phyloP scores from a whole-genome alignment of 1,139 yeast species.

The Candida frijolesensis region DNA sequence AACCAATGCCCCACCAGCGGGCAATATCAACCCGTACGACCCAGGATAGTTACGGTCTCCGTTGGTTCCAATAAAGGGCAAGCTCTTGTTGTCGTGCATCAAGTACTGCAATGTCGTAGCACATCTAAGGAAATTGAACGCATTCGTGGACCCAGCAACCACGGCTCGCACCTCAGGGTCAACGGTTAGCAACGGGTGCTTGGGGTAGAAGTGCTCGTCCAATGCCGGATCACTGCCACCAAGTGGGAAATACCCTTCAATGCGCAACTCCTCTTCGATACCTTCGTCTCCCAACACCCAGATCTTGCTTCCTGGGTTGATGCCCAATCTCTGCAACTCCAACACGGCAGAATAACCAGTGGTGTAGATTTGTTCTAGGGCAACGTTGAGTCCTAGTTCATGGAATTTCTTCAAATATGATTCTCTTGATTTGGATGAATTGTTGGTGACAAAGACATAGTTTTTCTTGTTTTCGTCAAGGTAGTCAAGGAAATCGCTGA shows the following conservation, averaged over 20 bases:
- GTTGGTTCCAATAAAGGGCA: slow-evolving; percentile 44
- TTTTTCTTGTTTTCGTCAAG: slow-evolving; percentile 44
- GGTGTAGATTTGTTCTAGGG: slow-evolving; percentile 35
- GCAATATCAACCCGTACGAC: slow-evolving; percentile 37
- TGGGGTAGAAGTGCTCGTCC: slow-evolving; percentile 25
- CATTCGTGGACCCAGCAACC: slow-evolving; percentile 43
- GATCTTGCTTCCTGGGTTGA: slow-evolving; percentile 51
- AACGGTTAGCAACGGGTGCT: slow-evolving; percentile 34
- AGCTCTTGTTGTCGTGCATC: slow-evolving; percentile 30
- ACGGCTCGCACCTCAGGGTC: slow-evolving; percentile 45
- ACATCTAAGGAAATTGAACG: slow-evolving; percentile 40
- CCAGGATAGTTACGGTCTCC: slow-evolving; percentile 47
- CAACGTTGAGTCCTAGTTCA: slow-evolving; percentile 34
- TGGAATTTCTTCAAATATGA: slow-evolving; percentile 36
- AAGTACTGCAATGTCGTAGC: slow-evolving; percentile 43
- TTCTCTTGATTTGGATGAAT: slow-evolving; percentile 40
- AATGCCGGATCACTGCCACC: slow-evolving; percentile 68
- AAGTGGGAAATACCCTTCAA: slow-evolving; percentile 65
- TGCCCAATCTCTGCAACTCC: slow-evolving; percentile 25
- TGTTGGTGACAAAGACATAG: slow-evolving; percentile 42
- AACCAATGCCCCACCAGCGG: slow-evolving; percentile 48
- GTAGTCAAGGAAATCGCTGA: slow-evolving; percentile 62
- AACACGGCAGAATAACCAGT: slow-evolving; percentile 42
- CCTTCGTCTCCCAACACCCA: slow-evolving; percentile 90
- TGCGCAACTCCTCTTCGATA: slow-evolving; percentile 68